Evolutionary conservation across 345 rosid genomes (phyloP), one percentile per base, ranked within the genome.

Genomic region (Syzygium aromaticum): DNA sequence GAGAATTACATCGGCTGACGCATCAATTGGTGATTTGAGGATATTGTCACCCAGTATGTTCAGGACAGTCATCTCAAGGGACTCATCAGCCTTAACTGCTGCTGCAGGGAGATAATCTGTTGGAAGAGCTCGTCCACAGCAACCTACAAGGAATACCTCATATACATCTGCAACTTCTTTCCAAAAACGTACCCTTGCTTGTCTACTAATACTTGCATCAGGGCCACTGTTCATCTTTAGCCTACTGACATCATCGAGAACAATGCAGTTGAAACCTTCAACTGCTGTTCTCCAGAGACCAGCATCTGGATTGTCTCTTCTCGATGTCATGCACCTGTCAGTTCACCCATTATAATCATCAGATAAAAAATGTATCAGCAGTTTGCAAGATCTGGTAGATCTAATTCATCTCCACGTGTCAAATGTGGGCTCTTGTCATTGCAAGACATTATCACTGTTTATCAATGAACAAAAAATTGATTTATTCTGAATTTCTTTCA

Each of bases 241-340:
- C 84, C 90, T 91, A 90, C 91, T 90, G 87, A 92, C 90, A 89
- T 94, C 99, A 90, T 95, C 95, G 77, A 92, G 88, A 84, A 98
- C 94, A 88, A 98, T 90, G 84, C 91, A 91, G 91, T 96, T 95
- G 94, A 96, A 96, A 86, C 99, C 99, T 91, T 95, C 95, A 86
- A 95, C 95, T 77, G 99, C 99, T 27, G 91, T 84, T 90, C 97
- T 95, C 99, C 99, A 97, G 73, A 98, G 96, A 78, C 96, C 95
- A 89, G 97, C 95, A 91, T 98, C 98, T 86, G 99, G 99, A 90
- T 91, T 90, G 91, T 98, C 99, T 92, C 99, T 94, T 92, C 99
- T 94, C 84, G 95, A 93, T 89, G 95, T 95, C 99, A 96, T 98
- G 91, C 96, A 96, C 95, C 98, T 96, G 86, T 49, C 6, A 86